Conservation (phyloP, 139 green algal genomes). For the Micractinium sp. region DNA sequence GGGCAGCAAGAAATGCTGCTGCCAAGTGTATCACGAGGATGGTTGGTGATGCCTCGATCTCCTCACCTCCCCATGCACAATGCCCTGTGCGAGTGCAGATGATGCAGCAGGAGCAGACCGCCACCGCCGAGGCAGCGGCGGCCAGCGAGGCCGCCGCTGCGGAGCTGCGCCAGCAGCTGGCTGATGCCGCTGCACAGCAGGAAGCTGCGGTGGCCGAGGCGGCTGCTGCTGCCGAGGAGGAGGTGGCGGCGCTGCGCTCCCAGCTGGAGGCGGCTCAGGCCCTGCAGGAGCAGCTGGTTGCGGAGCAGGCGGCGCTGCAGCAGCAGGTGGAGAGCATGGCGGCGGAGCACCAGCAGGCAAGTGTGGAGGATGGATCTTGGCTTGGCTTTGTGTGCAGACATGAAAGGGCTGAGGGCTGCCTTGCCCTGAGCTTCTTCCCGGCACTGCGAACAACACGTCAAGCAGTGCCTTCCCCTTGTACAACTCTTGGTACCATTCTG, state of each 20-base stretch:
- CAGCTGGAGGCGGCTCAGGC: slow-evolving; percentile 32
- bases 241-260: not conserved
- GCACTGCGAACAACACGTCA: too few relatives aligned
- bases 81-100: not conserved
- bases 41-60: not conserved
- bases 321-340: slow-evolving; percentile 12
- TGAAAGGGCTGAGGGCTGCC: too few relatives aligned
- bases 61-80: not conserved
- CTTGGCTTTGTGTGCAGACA: too few relatives aligned
- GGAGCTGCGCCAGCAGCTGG: slow-evolving; percentile 5
- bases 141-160: not conserved
- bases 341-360: slow-evolving; percentile 14
- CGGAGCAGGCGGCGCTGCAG: slow-evolving; percentile 25
- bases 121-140: not conserved
- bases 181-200: not conserved
- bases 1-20: too few relatives aligned
- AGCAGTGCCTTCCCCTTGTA: too few relatives aligned
- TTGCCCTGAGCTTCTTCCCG: too few relatives aligned
- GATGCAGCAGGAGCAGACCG: slow-evolving; percentile 34
- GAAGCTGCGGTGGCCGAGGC: slow-evolving; percentile 17
- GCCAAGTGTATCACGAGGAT: too few relatives aligned
- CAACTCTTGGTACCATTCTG: too few relatives aligned
- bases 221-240: not conserved
- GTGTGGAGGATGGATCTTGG: too few relatives aligned
- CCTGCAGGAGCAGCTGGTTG: slow-evolving; percentile 19